A percentile compares a stretch with the other conserved stretches of the same genome.
Evolutionary conservation across 768 basidiomycete genomes (phyloP).

Genomic region (Suillus bovinus): DNA sequence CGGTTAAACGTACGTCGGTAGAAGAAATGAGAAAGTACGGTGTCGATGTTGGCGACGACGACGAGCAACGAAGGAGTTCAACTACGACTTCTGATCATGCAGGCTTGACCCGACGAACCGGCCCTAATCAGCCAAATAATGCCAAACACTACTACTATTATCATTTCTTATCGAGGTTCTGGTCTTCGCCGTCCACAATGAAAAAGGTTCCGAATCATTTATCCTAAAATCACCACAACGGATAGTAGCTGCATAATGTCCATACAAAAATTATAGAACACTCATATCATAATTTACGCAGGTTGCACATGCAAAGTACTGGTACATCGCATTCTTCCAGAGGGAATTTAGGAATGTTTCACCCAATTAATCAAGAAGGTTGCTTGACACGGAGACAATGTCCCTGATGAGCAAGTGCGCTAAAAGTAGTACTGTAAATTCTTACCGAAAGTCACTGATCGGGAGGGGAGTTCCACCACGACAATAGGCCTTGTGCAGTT

Average conservation of each 20-base stretch:
- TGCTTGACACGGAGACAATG: slow-evolving; percentile 4
- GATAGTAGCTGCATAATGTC: slow-evolving; percentile 15
- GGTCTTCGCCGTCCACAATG: background rate
- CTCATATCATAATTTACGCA: slow-evolving; percentile 24
- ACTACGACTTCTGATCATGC: slow-evolving; percentile 25
- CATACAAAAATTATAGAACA: slow-evolving; percentile 30
- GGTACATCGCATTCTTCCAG: slow-evolving; percentile 30
- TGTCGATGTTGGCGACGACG: slow-evolving; percentile 32
- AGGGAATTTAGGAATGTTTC: slow-evolving; percentile 10
- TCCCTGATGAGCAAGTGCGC: slow-evolving; percentile 1
- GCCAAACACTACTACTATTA: slow-evolving; percentile 19
- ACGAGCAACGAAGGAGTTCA: slow-evolving; percentile 25
- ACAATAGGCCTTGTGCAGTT: slow-evolving; percentile 52
- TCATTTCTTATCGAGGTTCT: no score
- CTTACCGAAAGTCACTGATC: slow-evolving; percentile 7
- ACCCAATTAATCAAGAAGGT: slow-evolving; percentile 6
- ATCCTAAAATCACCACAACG: slow-evolving; percentile 3
- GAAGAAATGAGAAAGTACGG: slow-evolving; percentile 14
- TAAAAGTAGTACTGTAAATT: background rate
- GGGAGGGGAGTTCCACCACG: slow-evolving; percentile 52
- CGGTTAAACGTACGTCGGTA: slow-evolving; percentile 21
- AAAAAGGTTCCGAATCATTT: slow-evolving; percentile 3
- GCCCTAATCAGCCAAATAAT: slow-evolving; percentile 36
- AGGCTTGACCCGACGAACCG: slow-evolving; percentile 25
- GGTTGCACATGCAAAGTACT: slow-evolving; percentile 27